A percentile compares a stretch with the other conserved stretches of the same genome.
Conservation (phyloP, 2,329 filamentous ascomycete species). For the Trichoderma sp. region DNA sequence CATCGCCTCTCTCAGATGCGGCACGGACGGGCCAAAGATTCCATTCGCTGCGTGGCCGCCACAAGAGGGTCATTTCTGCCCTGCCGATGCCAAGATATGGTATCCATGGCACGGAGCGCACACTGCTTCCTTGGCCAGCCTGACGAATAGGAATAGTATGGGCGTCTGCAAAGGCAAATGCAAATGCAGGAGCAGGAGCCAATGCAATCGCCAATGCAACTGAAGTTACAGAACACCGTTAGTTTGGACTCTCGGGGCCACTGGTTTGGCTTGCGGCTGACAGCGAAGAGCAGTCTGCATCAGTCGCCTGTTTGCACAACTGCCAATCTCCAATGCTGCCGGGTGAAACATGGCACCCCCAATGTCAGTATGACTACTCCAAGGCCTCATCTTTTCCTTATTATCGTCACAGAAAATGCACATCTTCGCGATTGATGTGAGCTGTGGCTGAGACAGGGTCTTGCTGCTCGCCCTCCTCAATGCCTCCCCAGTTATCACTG, state of each 20-base stretch:
- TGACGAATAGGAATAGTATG: background rate
- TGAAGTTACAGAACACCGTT: background rate
- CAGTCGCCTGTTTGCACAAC: background rate
- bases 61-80: slow-evolving; percentile 7
- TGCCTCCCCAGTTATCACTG: background rate
- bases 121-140: background rate
- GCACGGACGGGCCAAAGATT: background rate
- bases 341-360: background rate
- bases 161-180: background rate
- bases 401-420: background rate
- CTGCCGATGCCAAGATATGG: background rate
- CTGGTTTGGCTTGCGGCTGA: background rate
- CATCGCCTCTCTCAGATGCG: background rate
- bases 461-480: background rate
- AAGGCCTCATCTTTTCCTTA: slow-evolving; percentile 1
- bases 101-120: background rate
- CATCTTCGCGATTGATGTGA: background rate
- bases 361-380: background rate
- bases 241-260: background rate
- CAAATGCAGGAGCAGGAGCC: background rate
- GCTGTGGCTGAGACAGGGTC: slow-evolving; percentile 18
- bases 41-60: slow-evolving; percentile 1
- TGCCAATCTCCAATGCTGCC: background rate
- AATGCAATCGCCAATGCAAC: background rate
- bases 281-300: background rate